These are phyloP conservation scores for Pseudogymnoascus sp. DNA, from an alignment of 2,329 filamentous ascomycete species.

Conservation along the genomic window DNA sequence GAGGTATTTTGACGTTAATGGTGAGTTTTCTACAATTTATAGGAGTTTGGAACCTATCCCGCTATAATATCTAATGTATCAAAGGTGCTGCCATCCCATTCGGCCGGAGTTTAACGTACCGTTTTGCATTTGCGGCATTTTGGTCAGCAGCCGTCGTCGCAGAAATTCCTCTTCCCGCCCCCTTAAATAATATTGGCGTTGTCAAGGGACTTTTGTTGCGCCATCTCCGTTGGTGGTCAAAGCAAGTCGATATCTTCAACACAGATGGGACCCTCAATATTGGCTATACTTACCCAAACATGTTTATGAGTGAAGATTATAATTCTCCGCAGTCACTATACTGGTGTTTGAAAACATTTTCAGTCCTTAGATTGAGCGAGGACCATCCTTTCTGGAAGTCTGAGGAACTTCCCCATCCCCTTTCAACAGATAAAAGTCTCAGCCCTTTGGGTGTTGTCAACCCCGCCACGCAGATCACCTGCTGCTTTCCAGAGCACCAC, in stretches of 20 bases:
- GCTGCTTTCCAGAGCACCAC: conserved; percentile 34
- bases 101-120: conserved; percentile 43
- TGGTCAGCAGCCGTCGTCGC: conserved; percentile 40
- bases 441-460: conserved; percentile 15
- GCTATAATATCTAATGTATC: not conserved
- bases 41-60: not conserved
- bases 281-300: conserved; percentile 37
- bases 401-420: conserved; percentile 32
- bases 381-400: conserved; percentile 39
- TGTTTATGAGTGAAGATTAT: conserved; percentile 49
- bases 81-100: conserved; percentile 45
- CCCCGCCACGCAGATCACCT: conserved; percentile 39
- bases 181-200: conserved; percentile 29
- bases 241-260: conserved; percentile 38
- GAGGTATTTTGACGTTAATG: conserved; percentile 40
- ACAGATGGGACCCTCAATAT: conserved; percentile 43
- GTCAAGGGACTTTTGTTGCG: conserved; percentile 43
- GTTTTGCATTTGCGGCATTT: conserved; percentile 43
- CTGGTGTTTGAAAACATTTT: conserved; percentile 45
- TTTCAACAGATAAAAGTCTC: not conserved
- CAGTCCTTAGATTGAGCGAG: conserved; percentile 33
- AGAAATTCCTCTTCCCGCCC: conserved; percentile 32
- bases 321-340: conserved; percentile 50
- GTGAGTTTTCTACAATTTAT: conserved; percentile 23
- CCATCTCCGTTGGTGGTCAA: conserved; percentile 44